Evolutionary conservation across 2,329 filamentous ascomycete genomes (phyloP).

Genomic region (Sporothrix pallida): DNA sequence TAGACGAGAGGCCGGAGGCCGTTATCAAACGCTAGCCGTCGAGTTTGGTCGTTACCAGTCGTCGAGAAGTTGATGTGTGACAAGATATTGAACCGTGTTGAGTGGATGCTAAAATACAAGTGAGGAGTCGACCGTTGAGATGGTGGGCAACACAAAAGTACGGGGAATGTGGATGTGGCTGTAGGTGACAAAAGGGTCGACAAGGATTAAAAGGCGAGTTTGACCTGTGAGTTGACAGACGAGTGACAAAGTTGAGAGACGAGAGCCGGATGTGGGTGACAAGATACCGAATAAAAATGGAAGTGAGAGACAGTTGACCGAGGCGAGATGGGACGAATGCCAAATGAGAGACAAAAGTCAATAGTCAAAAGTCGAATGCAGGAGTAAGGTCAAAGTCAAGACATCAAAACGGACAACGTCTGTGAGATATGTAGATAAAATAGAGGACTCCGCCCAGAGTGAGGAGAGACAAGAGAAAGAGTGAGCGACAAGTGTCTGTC

Average conservation of each 20-base stretch:
- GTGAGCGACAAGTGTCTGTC: slow-evolving; percentile 17
- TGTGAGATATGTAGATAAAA: slow-evolving; percentile 20
- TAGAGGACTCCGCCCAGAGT: background rate
- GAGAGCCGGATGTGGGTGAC: background rate
- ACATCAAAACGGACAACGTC: background rate
- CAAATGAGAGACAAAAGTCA: background rate
- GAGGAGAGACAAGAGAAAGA: slow-evolving; percentile 6
- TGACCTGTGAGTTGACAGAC: too few species aligned
- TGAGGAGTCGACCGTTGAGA: background rate
- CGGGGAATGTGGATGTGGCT: background rate
- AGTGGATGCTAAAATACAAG: background rate
- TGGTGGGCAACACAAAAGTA: background rate
- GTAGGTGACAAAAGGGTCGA: background rate
- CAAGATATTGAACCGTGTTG: background rate
- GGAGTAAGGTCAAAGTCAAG: background rate
- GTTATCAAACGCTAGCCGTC: too few species aligned
- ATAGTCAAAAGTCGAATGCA: background rate
- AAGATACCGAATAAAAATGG: background rate
- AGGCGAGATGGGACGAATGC: background rate
- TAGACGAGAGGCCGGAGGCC: background rate
- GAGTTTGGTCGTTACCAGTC: background rate
- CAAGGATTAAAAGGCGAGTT: background rate
- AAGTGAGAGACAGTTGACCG: background rate
- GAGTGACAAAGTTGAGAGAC: background rate
- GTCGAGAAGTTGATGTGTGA: background rate